Conservation (phyloP, 2,329 filamentous ascomycete genomes). For the Scytalidium sp. region DNA sequence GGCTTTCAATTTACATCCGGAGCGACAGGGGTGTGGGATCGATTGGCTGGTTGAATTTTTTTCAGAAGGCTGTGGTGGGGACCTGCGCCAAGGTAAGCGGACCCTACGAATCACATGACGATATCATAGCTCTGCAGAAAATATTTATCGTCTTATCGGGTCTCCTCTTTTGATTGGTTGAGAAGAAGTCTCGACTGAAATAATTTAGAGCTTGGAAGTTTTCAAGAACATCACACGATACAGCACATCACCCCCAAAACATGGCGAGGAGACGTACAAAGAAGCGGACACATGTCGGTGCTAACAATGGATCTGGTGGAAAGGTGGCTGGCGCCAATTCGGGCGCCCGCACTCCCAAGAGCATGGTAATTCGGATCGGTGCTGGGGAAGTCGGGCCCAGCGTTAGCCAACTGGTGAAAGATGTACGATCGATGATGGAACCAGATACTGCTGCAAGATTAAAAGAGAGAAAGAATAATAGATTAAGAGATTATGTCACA, state of each 20-base stretch:
- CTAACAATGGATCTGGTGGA: conserved; percentile 48
- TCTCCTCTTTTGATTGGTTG: conserved; percentile 21
- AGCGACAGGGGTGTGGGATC: background rate
- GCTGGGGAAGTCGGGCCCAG: conserved; percentile 90
- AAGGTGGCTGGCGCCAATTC: conserved; percentile 59
- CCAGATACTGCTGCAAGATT: conserved; percentile 86
- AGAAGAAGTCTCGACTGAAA: conserved; percentile 19
- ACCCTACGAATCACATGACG: conserved; percentile 1
- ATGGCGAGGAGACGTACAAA: conserved; percentile 84
- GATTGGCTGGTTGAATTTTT: background rate
- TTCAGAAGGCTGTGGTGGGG: background rate
- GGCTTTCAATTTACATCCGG: background rate
- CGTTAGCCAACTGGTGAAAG: conserved; percentile 85
- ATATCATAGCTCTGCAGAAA: conserved; percentile 13
- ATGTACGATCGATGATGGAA: conserved; percentile 93
- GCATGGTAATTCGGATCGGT: conserved; percentile 97
- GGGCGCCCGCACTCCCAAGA: conserved; percentile 72
- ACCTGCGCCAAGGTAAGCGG: background rate
- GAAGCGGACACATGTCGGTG: conserved; percentile 81
- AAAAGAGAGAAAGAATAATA: conserved; percentile 86
- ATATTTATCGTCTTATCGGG: conserved; percentile 30
- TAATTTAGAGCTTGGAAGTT: conserved; percentile 18
- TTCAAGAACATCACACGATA: conserved; percentile 15
- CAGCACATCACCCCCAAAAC: conserved; percentile 16
- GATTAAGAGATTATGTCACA: conserved; percentile 84